phyloP scores from a whole-genome alignment of 345 rosid genomes.

The Rhizophora apiculata region DNA sequence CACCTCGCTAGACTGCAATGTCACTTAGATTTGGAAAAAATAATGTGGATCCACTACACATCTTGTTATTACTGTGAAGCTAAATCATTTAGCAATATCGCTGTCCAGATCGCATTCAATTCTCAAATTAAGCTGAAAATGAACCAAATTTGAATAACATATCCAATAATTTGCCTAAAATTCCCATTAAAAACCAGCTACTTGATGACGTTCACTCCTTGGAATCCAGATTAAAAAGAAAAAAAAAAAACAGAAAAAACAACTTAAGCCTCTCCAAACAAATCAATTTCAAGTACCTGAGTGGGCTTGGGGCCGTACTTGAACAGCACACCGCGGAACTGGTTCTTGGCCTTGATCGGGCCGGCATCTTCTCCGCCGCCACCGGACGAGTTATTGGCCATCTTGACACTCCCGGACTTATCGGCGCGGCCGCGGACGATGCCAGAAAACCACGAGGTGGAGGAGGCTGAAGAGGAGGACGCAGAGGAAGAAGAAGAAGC shows the following conservation, averaged over 20 bases:
- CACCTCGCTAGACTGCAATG: too few relatives aligned
- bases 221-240: background rate
- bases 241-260: background rate
- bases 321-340: conserved; percentile 84
- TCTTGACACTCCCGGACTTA: conserved; percentile 37
- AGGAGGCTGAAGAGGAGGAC: conserved; percentile 1
- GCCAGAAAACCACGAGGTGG: conserved; percentile 62
- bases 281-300: conserved; percentile 49
- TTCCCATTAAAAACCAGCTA: too few relatives aligned
- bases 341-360: conserved; percentile 84
- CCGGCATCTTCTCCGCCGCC: conserved; percentile 36
- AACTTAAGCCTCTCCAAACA: background rate
- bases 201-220: too few relatives aligned
- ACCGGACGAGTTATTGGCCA: conserved; percentile 29
- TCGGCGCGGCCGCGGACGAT: conserved; percentile 69
- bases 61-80: too few relatives aligned
- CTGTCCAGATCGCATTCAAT: too few relatives aligned
- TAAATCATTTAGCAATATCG: too few relatives aligned
- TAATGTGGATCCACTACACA: too few relatives aligned
- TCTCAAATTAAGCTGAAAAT: too few relatives aligned
- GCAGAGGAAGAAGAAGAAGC: conserved; percentile 11
- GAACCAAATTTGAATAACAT: too few relatives aligned
- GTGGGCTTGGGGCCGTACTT: conserved; percentile 85
- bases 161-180: too few relatives aligned
- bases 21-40: too few relatives aligned